phyloP scores from a whole-genome alignment of 768 basidiomycete genomes.

The Pulveroboletus ravenelii region DNA sequence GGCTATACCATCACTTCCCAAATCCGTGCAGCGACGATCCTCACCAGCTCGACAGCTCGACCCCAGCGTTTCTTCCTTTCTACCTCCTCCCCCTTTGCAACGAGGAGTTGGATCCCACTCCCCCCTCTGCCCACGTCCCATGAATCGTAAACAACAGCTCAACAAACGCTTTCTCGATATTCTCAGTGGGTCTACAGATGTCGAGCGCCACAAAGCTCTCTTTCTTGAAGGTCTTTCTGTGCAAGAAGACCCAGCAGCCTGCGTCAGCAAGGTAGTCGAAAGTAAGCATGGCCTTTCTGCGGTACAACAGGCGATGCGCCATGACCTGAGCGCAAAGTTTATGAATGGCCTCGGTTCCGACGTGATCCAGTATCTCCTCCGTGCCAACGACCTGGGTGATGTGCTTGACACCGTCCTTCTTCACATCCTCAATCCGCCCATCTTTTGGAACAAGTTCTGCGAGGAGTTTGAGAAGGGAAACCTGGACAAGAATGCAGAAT shows the following conservation, averaged over 20 bases:
- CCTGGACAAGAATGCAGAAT: conserved; percentile 33
- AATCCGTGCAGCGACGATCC: neutral
- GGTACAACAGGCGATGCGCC: conserved; percentile 40
- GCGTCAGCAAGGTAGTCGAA: conserved; percentile 35
- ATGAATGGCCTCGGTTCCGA: conserved; percentile 39
- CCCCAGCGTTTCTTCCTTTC: neutral
- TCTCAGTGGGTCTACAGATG: conserved; percentile 23
- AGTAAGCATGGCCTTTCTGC: conserved; percentile 34
- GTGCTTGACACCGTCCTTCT: conserved; percentile 37
- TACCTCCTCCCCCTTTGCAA: neutral
- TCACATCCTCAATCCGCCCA: conserved; percentile 44
- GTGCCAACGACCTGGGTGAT: conserved; percentile 33
- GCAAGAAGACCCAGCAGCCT: conserved; percentile 36
- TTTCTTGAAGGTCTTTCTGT: conserved; percentile 46
- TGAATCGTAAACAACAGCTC: conserved; percentile 28
- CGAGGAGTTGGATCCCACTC: neutral
- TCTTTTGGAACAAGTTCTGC: conserved; percentile 44
- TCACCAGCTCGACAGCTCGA: neutral
- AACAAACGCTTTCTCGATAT: conserved; percentile 34
- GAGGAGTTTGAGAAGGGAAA: conserved; percentile 32
- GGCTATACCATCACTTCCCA: neutral
- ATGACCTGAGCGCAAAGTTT: conserved; percentile 34
- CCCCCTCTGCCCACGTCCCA: neutral
- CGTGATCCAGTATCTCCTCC: conserved; percentile 38
- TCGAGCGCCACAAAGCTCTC: conserved; percentile 25